phyloP scores from a whole-genome alignment of 2,329 filamentous ascomycete species.

The Didymellaceae sp. region DNA sequence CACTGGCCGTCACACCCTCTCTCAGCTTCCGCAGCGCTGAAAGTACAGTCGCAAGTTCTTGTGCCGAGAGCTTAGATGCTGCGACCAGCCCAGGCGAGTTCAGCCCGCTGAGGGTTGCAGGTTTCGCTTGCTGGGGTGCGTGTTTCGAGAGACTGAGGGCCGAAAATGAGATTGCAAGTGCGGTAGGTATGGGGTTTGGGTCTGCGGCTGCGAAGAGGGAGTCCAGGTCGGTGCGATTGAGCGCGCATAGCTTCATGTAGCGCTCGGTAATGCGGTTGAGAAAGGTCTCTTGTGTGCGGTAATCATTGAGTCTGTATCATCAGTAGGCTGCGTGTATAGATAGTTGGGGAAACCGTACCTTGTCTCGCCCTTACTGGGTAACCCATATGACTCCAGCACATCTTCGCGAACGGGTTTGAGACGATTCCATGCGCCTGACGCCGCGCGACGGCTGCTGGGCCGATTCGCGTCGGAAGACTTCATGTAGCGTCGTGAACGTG shows the following conservation, averaged over 20 bases:
- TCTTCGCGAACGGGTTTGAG: conserved; percentile 78
- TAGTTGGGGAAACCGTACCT: conserved; percentile 60
- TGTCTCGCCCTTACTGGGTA: conserved; percentile 89
- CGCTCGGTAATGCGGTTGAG: conserved; percentile 86
- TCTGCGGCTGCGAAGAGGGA: conserved; percentile 73
- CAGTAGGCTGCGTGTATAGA: neutral
- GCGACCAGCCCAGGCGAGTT: conserved; percentile 34
- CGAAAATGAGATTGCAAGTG: conserved; percentile 19
- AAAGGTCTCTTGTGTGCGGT: conserved; percentile 81
- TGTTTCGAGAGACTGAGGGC: conserved; percentile 28
- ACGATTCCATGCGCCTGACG: conserved; percentile 49
- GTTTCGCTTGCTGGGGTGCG: conserved; percentile 21
- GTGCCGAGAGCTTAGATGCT: conserved; percentile 37
- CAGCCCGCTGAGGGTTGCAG: conserved; percentile 10
- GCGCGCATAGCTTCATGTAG: conserved; percentile 88
- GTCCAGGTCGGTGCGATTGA: conserved; percentile 74
- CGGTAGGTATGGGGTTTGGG: conserved; percentile 29
- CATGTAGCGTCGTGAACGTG: conserved; percentile 23
- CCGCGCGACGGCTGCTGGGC: conserved; percentile 46
- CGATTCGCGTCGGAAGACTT: conserved; percentile 40
- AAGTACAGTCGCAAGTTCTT: conserved; percentile 75
- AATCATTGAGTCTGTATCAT: conserved; percentile 58
- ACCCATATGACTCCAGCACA: conserved; percentile 78
- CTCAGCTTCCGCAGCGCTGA: conserved; percentile 89
- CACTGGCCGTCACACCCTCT: conserved; percentile 83